Evolutionary conservation across 441 rosid species (phyloP), one percentile per base, ranked within the genome.

Genomic region (Codiaeum variegatum): DNA sequence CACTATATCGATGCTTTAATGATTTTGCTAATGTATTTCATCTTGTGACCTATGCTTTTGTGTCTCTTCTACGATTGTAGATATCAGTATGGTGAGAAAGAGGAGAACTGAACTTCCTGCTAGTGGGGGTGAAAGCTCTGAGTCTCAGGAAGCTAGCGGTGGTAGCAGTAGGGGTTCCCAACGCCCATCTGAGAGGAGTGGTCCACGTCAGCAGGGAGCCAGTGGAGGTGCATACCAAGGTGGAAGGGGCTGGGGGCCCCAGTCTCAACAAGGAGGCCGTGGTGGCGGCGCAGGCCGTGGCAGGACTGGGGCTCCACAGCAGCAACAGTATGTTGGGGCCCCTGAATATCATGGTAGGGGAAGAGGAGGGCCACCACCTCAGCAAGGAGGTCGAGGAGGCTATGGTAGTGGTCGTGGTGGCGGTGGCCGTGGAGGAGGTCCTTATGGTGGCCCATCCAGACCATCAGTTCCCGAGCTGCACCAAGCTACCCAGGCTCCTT

Each of bases 381-480:
- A 84, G 58, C 90, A 85, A 69, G 90, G 90, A 67, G 88, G 90
- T 21, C 69, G 77, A 62, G 90, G 92, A 71, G 89, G 91, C 38
- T 79, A 85, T 73, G 83, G 79, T 0, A 82, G 90, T 16, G 80
- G 84, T 78, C 82, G 77, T 24, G 74, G 78, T 69, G 29, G 56
- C 46, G 66, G 86, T 72, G 86, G 92, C 60, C 88, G 90, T n/a
- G 64, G 77, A 52, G 90, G 91, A 73, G 89, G 90, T 47, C 75
- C 86, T 46, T 72, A 82, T 73, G 82, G 83, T n/a, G 89, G 88
- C 38, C 88, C 83, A 31, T 75, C 84, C 42, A 87, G 91, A 83
- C 83, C 85, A 70, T 80, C 86, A 68, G 69, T 83, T 76, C 97
- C 94, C 96, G 97, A 94, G 88, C 98, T 88, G 96, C 93, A 87